A percentile compares a stretch with the other conserved stretches of the same genome.
Evolutionary conservation across 2,329 filamentous ascomycete species (phyloP).

Genomic region (Sporothrix dimorphospora): DNA sequence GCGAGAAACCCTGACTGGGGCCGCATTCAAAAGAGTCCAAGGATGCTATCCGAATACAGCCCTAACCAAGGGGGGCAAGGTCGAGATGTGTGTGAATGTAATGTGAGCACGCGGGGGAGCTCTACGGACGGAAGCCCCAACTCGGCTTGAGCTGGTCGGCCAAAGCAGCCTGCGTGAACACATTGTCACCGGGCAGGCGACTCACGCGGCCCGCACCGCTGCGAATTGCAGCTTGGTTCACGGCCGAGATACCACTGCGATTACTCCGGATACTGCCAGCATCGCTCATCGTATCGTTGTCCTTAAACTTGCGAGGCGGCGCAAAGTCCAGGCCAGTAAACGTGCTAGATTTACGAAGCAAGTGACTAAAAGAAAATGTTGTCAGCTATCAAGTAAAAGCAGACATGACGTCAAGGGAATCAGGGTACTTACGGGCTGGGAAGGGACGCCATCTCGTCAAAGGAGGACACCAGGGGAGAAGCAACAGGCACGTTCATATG

Average conservation of each 20-base stretch:
- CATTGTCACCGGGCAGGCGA: slow-evolving; percentile 77
- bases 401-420: background rate
- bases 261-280: slow-evolving; percentile 72
- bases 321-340: slow-evolving; percentile 83
- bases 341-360: slow-evolving; percentile 74
- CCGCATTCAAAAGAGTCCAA: background rate
- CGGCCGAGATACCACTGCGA: slow-evolving; percentile 74
- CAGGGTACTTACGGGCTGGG: slow-evolving; percentile 82
- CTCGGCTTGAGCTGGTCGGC: slow-evolving; percentile 61
- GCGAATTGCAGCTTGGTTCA: slow-evolving; percentile 72
- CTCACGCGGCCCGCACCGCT: slow-evolving; percentile 84
- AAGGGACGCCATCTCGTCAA: slow-evolving; percentile 81
- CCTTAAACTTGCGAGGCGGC: slow-evolving; percentile 73
- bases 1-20: background rate
- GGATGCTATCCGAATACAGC: background rate
- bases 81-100: background rate
- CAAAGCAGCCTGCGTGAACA: slow-evolving; percentile 75
- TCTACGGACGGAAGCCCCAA: slow-evolving; percentile 57
- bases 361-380: slow-evolving; percentile 53
- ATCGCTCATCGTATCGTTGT: slow-evolving; percentile 63
- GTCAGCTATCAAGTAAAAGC: background rate
- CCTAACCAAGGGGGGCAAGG: background rate
- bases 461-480: slow-evolving; percentile 79
- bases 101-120: background rate
- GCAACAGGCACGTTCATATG: slow-evolving; percentile 72